Conservation (phyloP, 2,329 filamentous ascomycete genomes). For the Aspergillus transmontanensis region DNA sequence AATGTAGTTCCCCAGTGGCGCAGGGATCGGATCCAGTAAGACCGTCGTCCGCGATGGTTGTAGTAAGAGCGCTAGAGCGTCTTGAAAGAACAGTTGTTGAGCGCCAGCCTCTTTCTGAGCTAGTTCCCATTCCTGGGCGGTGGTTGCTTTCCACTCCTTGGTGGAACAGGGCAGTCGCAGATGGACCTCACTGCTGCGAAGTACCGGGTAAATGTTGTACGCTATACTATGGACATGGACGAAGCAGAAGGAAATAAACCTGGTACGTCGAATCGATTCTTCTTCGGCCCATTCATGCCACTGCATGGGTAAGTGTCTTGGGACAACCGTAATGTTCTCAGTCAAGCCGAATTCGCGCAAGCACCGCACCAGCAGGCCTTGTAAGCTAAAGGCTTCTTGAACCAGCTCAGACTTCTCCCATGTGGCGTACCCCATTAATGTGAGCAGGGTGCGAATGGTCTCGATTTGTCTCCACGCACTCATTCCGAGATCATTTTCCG, state of each 20-base stretch:
- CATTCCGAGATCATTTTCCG: conserved; percentile 16
- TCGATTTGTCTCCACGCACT: conserved; percentile 30
- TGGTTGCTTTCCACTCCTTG: conserved; percentile 38
- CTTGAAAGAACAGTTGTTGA: conserved; percentile 38
- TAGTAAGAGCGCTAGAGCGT: conserved; percentile 35
- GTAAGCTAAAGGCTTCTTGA: conserved; percentile 36
- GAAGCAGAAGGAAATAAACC: conserved; percentile 42
- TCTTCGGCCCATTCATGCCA: conserved; percentile 42
- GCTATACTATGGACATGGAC: conserved; percentile 43
- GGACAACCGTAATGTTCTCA: conserved; percentile 26
- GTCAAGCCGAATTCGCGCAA: conserved; percentile 33
- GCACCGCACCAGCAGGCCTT: conserved; percentile 32
- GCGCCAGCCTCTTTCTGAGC: conserved; percentile 29
- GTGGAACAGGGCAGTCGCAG: conserved; percentile 42
- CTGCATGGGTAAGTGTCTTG: conserved; percentile 26
- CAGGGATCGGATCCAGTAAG: conserved; percentile 34
- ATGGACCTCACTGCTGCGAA: conserved; percentile 41
- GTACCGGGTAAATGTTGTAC: conserved; percentile 42
- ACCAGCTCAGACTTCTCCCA: conserved; percentile 36
- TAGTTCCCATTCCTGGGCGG: conserved; percentile 35
- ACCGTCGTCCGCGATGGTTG: conserved; percentile 31
- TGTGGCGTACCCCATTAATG: conserved; percentile 36
- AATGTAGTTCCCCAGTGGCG: conserved; percentile 68
- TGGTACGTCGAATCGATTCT: conserved; percentile 39
- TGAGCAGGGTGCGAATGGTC: conserved; percentile 33